phyloP scores from a whole-genome alignment of 768 basidiomycete species.

The Tubosaeta sp. region DNA sequence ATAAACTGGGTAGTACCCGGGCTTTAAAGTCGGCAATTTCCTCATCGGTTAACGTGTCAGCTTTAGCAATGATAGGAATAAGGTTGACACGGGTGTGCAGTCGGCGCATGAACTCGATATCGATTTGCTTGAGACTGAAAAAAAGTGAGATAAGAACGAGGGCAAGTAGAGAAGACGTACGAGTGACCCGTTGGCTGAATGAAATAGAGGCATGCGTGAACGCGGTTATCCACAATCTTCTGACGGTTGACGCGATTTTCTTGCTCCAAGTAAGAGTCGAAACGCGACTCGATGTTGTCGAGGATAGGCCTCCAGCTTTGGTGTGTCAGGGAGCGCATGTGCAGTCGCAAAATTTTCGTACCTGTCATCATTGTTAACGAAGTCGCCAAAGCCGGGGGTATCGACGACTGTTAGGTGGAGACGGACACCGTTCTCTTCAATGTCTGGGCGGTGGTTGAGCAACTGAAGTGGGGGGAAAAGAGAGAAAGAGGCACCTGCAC shows the following conservation, averaged over 20 bases:
- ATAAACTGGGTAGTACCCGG: slow-evolving; percentile 48
- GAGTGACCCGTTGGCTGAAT: slow-evolving; percentile 98
- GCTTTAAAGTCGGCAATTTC: slow-evolving; percentile 92
- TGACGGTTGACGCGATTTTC: slow-evolving; percentile 96
- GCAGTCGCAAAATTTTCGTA: slow-evolving; percentile 32
- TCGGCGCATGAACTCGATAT: slow-evolving; percentile 98
- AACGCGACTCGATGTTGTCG: slow-evolving; percentile 96
- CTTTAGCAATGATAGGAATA: slow-evolving; percentile 97
- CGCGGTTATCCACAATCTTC: slow-evolving; percentile 94
- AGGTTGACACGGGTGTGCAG: slow-evolving; percentile 97
- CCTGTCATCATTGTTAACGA: slow-evolving; percentile 99
- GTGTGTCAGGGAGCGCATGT: slow-evolving; percentile 15
- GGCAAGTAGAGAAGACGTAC: slow-evolving; percentile 42
- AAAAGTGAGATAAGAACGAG: neutral
- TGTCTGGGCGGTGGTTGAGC: slow-evolving; percentile 56
- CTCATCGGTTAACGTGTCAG: slow-evolving; percentile 96
- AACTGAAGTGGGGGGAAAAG: neutral
- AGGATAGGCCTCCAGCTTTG: slow-evolving; percentile 96
- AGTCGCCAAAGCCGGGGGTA: slow-evolving; percentile 98
- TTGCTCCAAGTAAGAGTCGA: slow-evolving; percentile 96
- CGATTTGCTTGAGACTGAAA: slow-evolving; percentile 88
- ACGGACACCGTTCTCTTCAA: slow-evolving; percentile 97
- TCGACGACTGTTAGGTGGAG: slow-evolving; percentile 98
- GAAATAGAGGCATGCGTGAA: slow-evolving; percentile 98
- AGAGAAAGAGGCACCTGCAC: slow-evolving; percentile 63